Base-by-base conservation (phyloP, 345 rosid genomes). In the Eucalyptus pauciflora region DNA sequence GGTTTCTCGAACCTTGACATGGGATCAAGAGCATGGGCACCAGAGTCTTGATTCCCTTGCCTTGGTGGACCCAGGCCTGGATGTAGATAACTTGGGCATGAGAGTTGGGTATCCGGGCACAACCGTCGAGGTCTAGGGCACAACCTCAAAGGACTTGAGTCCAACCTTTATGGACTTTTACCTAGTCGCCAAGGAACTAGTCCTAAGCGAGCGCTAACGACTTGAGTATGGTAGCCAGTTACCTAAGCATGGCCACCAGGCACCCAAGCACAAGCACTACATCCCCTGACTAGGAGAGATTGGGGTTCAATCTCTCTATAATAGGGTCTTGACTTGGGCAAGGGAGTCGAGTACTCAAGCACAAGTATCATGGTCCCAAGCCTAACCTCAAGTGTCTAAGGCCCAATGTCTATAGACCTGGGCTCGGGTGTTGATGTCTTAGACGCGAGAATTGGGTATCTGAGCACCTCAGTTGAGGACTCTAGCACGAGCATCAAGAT, bases 401-500 rank as follows among this genome's bases (percentile, higher is more conserved):
- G 1, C 62, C 27, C 62, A 56, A 56, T 24, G 12, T 56, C 27
- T 56, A 56, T 56, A 12, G 29, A 56, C 27, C 1, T 24, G 10
- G 13, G 29, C 12, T 2, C 0, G 4, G 0, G 29, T 24, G 29
- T 24, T 56, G 27, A 56, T 56, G 13, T 22, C 5, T 22, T 52
- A 20, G 58, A 52, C 25, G 1, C 2, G 3, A 52, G 2, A 52
- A 52, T 4, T 52, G 4, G 58, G 24, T 52, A 52, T 52, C 0
- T 18, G 1, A 52, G 58, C 58, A 52, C 58, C 24, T 52, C 0
- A 1, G 2, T 52, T 52, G 58, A 52, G 71, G 71, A n/a, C 69
- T 62, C 9, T 5, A 0, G n/a, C n/a, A 10, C 0, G 0, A 0
- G n/a, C 64, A 58, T 5, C 17, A 13, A 29, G 8, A 13, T 62